phyloP scores from a whole-genome alignment of 2,329 filamentous ascomycete species.

The Trichoderma koningiopsis region DNA sequence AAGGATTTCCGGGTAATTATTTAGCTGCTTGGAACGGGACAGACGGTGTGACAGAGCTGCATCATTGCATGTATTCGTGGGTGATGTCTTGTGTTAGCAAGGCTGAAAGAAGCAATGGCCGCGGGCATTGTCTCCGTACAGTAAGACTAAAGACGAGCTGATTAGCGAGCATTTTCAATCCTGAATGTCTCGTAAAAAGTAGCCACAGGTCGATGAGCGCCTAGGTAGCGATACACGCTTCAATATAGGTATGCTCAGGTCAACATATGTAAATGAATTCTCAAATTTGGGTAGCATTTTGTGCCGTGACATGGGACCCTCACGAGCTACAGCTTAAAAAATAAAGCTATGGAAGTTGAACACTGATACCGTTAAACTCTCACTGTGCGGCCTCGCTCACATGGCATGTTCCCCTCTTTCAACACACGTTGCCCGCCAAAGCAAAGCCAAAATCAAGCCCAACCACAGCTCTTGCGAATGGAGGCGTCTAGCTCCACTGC shows the following conservation, averaged over 20 bases:
- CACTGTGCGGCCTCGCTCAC: neutral
- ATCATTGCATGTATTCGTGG: neutral
- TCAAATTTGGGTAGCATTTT: neutral
- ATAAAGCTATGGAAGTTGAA: neutral
- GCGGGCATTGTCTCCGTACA: neutral
- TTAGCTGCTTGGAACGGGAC: neutral
- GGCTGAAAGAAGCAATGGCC: neutral
- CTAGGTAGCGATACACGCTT: neutral
- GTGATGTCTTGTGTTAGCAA: neutral
- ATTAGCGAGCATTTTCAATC: neutral
- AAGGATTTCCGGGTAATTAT: neutral
- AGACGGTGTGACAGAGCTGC: neutral
- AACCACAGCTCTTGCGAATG: slow-evolving; percentile 3
- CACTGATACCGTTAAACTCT: neutral
- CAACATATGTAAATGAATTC: neutral
- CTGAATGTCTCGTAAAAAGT: neutral
- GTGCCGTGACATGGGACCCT: neutral
- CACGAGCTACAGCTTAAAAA: neutral
- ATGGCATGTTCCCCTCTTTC: neutral
- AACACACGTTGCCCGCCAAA: neutral
- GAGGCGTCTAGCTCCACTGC: neutral
- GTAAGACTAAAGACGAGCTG: neutral
- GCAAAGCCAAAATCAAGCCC: neutral
- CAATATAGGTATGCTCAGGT: neutral
- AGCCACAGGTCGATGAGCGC: neutral